Percentiles rank a stretch among this genome's conserved stretches.
Conservation (phyloP, 495 filamentous ascomycete genomes). For the Barbatosphaeria neglecta region DNA sequence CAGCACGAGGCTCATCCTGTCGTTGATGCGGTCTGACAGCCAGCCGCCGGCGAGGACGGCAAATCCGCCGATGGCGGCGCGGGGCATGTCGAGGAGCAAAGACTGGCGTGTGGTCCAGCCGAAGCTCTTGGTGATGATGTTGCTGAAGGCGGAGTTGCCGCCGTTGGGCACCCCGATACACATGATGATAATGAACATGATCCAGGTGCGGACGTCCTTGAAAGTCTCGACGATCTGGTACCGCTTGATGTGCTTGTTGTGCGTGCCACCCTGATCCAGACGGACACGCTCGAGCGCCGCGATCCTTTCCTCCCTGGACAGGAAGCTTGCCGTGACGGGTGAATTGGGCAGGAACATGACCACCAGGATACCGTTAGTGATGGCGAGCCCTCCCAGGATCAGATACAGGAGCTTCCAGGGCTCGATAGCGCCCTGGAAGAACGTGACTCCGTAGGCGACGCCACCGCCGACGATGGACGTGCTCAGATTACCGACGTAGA, state of each 20-base stretch:
- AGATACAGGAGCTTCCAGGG: constrained; percentile 3
- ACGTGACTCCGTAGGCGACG: constrained; percentile 1
- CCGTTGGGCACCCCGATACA: constrained; percentile 29
- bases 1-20: background rate
- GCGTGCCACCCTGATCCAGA: constrained; percentile 38
- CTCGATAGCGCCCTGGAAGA: background rate
- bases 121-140: constrained; percentile 2
- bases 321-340: constrained; percentile 20
- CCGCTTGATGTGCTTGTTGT: constrained; percentile 34
- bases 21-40: constrained; percentile 2
- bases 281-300: constrained; percentile 35
- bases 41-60: constrained; percentile 1
- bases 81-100: constrained; percentile 2
- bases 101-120: constrained; percentile 1
- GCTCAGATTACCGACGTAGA: constrained; percentile 3
- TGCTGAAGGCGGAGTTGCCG: constrained; percentile 26
- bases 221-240: constrained; percentile 28
- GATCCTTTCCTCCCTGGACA: constrained; percentile 26
- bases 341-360: constrained; percentile 1
- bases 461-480: constrained; percentile 1
- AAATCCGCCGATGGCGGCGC: constrained; percentile 1
- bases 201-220: constrained; percentile 25
- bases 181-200: constrained; percentile 24
- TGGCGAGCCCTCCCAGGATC: constrained; percentile 1
- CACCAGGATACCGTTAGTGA: background rate